Base-by-base conservation (phyloP, 495 filamentous ascomycete genomes). In the Cetradonia linearis region DNA sequence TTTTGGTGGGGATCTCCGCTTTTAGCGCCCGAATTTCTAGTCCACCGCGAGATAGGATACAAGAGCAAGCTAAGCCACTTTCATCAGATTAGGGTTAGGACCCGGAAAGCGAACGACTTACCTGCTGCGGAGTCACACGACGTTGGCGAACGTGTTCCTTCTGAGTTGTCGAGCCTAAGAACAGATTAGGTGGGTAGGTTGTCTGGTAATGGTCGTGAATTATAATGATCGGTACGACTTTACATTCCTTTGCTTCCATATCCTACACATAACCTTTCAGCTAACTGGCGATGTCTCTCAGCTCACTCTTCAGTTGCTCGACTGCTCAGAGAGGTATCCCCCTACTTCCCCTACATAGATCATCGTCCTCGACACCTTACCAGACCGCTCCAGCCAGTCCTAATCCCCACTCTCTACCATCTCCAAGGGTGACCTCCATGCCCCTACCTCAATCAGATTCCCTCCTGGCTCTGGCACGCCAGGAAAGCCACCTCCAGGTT, bases 401-500 rank as follows among this genome's bases (percentile, higher is more conserved):
- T n/a, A 27, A 55, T n/a, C 16, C 18, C 23, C 47, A 25, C 38
- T 25, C n/a, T 37, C 16, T 10, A 5, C 50, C 9, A 1, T 31
- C 31, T 23, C 30, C 27, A 10, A 62, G 57, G 50, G 60, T 57
- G 54, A 56, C 62, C 28, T 55, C 58, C 52, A 60, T 70, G 53
- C 68, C 72, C 16, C 57, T 64, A 10, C 67, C 71, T 37, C 69
- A 73, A 49, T 67, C 73, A 28, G 71, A 78, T 56, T 70, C 75
- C 55, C 66, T 79, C 13, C 52, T 77, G 10, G 67, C 73, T 48
- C 66, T 79, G 55, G 72, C 77, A 30, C 74, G 77, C 18, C 74
- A 78, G 57, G 64, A 72, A 49, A 73, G 70, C 60, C 70, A 76
- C 55, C 82, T 96, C 20, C 84, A 95, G 62, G 76, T 76, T 38